A percentile compares a stretch with the other conserved stretches of the same genome.
Evolutionary conservation across 2,329 filamentous ascomycete genomes (phyloP).

Genomic region (Metarhizium brunneum): DNA sequence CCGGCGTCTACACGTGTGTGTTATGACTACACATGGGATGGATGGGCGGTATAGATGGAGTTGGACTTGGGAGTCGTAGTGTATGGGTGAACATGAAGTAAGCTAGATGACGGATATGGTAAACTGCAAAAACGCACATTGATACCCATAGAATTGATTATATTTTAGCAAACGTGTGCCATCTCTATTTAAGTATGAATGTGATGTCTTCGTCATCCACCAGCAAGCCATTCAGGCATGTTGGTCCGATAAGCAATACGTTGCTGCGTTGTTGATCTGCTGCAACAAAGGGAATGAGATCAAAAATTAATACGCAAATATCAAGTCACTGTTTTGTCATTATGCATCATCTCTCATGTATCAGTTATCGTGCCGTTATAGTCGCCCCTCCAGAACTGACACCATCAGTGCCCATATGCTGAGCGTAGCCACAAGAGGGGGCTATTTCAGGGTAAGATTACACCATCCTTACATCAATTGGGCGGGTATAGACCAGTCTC

Average conservation of each 20-base stretch:
- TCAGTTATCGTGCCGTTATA: conserved; percentile 12
- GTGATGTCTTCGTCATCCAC: neutral
- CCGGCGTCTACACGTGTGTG: neutral
- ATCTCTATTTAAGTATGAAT: neutral
- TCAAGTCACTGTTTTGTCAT: neutral
- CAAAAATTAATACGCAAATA: neutral
- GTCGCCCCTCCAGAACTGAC: conserved; percentile 13
- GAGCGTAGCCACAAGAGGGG: neutral
- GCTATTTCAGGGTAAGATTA: neutral
- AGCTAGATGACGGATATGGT: neutral
- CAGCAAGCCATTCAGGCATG: neutral
- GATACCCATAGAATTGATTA: neutral
- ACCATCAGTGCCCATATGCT: neutral
- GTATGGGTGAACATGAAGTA: neutral
- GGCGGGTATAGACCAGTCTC: neutral
- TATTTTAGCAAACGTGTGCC: neutral
- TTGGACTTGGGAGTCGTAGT: neutral
- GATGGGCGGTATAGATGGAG: neutral
- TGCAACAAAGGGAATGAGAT: neutral
- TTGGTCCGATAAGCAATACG: neutral
- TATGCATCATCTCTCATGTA: conserved; percentile 3
- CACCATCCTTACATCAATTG: neutral
- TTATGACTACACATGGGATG: neutral
- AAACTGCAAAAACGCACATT: neutral
- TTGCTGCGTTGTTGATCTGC: neutral